Evolutionary conservation across 129 eudicot genomes (phyloP).

Genomic region (Artemisia annua): DNA sequence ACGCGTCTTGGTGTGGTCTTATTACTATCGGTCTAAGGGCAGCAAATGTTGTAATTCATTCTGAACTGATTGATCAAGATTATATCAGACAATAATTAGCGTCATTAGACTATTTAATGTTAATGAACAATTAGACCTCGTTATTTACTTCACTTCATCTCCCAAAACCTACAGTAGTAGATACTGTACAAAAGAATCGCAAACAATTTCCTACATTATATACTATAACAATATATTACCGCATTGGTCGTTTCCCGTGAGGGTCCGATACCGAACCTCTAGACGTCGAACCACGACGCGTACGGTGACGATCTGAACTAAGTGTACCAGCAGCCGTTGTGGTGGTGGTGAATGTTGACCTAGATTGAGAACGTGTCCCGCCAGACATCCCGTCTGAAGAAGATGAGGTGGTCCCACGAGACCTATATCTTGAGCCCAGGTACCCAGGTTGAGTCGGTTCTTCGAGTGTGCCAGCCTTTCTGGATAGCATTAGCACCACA

Average conservation of each 20-base stretch:
- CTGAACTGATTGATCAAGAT: too few relatives aligned
- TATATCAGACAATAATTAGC: too few relatives aligned
- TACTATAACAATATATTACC: slow-evolving; percentile 24
- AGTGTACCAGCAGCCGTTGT: slow-evolving; percentile 27
- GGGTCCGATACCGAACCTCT: slow-evolving; percentile 40
- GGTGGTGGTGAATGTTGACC: slow-evolving; percentile 37
- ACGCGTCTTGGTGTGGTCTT: too few relatives aligned
- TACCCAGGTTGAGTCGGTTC: slow-evolving; percentile 82
- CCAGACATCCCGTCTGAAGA: slow-evolving; percentile 47
- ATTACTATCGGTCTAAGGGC: too few relatives aligned
- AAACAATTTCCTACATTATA: slow-evolving; percentile 21
- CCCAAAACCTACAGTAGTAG: slow-evolving; percentile 13
- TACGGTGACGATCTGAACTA: slow-evolving; percentile 38
- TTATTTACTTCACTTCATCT: slow-evolving; percentile 22
- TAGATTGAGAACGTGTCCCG: slow-evolving; percentile 30
- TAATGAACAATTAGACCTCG: slow-evolving; percentile 20
- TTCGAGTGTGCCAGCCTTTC: slow-evolving; percentile 60
- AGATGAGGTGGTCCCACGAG: slow-evolving; percentile 40
- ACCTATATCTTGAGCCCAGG: slow-evolving; percentile 63
- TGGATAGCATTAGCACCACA: slow-evolving; percentile 66
- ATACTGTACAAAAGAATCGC: slow-evolving; percentile 37
- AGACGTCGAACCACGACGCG: slow-evolving; percentile 34
- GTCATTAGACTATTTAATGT: neutral
- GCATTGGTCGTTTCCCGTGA: slow-evolving; percentile 66
- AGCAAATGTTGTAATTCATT: too few relatives aligned